A percentile compares a stretch with the other conserved stretches of the same genome.
phyloP scores from a whole-genome alignment of 1,284 basidiomycete genomes.

The Cryptococcus neoformans region DNA sequence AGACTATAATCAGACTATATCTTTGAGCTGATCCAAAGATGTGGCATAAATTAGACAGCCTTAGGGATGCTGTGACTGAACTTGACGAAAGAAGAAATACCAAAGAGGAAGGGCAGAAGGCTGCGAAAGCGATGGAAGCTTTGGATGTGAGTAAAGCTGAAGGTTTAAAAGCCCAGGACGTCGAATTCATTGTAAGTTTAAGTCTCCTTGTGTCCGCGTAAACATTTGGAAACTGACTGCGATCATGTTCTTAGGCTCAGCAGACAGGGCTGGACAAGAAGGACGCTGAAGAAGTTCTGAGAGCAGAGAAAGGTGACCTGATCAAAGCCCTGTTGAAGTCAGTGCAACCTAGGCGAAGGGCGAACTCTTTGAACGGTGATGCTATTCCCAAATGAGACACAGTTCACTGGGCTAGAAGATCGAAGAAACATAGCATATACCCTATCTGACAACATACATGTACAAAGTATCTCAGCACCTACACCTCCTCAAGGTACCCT shows the following conservation, averaged over 20 bases:
- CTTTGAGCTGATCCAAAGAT: not conserved
- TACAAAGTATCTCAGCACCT: not conserved
- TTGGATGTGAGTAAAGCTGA: slow-evolving; percentile 21
- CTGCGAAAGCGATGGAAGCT: slow-evolving; percentile 38
- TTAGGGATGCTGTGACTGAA: slow-evolving; percentile 38
- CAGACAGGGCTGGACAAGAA: slow-evolving; percentile 33
- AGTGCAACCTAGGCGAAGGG: slow-evolving; percentile 28
- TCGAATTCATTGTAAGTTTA: slow-evolving; percentile 37
- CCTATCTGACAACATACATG: not conserved
- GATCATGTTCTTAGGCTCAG: not conserved
- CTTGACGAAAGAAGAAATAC: slow-evolving; percentile 35
- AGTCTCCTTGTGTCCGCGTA: not conserved
- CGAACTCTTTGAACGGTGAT: slow-evolving; percentile 23
- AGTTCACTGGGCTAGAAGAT: not conserved
- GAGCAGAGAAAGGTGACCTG: slow-evolving; percentile 35
- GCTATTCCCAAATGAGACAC: slow-evolving; percentile 6
- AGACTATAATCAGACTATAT: not conserved
- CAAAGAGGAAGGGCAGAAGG: slow-evolving; percentile 41
- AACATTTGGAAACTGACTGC: slow-evolving; percentile 16
- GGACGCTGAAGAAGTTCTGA: slow-evolving; percentile 32
- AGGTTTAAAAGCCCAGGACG: slow-evolving; percentile 31
- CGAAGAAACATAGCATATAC: not conserved
- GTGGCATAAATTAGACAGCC: slow-evolving; percentile 24
- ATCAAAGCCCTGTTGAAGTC: slow-evolving; percentile 35
- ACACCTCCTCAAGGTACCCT: slow-evolving; percentile 72